Evolutionary conservation across 2,329 filamentous ascomycete genomes (phyloP), one percentile per base, ranked within the genome.

Genomic region (Penicillium vulpinum): DNA sequence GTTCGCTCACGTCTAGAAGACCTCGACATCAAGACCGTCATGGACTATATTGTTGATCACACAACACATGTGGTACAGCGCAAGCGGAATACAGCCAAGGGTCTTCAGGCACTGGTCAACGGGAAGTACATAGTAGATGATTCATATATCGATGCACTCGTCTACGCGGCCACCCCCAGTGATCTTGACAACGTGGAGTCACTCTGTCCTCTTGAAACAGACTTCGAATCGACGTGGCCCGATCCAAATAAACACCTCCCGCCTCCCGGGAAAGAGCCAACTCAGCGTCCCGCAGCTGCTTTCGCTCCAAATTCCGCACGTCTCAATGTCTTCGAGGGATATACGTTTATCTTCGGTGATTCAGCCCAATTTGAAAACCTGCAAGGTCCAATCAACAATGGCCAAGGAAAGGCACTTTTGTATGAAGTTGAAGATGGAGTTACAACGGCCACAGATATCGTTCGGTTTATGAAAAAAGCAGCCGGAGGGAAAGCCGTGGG

Each of bases 11-110:
- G 82, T 51, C 83, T 97, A 18, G 91, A 95, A 70, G 84, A 88
- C 43, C 81, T 96, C n/a, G 94, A 96, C 70, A 88, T 97, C 73
- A 97, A 97, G 73, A 87, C 91, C 15, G 78, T 89, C 15, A 80
- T 84, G 41, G 87, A 92, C 4, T 97, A 91, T 72, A 77, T 89
- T 24, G 77, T 82, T 26, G 81, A 78, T 16, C 77, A 83, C 28
- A 97, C 93, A 0, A 96, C 93, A 0, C 92, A 97, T 73, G 89
- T 96, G 11, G 86, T 97, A 33, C 87, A 91, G 8, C 90, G 87
- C 72, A 97, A 96, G 75, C 84, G 94, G 46, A 99, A 97, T 72
- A 93, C 91, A 0, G 84, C 92, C 0, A 92, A 91, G 63, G 91
- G 90, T 0, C 80, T 99, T 2, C 91, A 95, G 69, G 93, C 91